Evolutionary conservation across 192 early-diverging fungal species (phyloP), one percentile per base, ranked within the genome.

Genomic region (Entomortierella chlamydospora): DNA sequence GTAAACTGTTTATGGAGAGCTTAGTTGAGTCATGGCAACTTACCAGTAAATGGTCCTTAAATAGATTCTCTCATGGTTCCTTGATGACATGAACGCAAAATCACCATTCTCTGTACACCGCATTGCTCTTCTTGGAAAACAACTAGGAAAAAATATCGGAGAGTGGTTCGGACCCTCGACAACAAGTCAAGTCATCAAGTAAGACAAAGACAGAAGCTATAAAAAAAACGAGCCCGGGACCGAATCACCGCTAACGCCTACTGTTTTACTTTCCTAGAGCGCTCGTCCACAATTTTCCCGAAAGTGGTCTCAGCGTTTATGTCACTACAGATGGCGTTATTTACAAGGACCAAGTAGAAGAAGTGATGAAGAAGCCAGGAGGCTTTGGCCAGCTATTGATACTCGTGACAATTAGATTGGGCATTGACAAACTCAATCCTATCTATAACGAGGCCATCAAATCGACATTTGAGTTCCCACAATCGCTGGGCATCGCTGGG

Each of bases 81-180:
- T 96, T 53, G 97, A 99, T 70, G 87, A 91, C 42, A 86, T 91
- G 64, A 85, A 85, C 17, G 68, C 82, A 33, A 70, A 82, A 50
- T 93, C 91, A 28, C 87, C 92, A 0, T 97, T 96, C 63, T 97
- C 97, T n/a, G 94, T 99, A 20, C 98, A 99, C 55, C 84, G 90
- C 31, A 95, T 99, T 70, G 95, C 95, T 8, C 80, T 92, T 23
- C 81, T 92, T 8, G 98, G 97, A 15, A 87, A 87, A 57, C 91
- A 94, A 76, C 87, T 90, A 51, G 96, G 92, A 39, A 97, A 96
- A 70, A 88, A 92, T 34, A 93, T 99, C 73, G 98, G 98, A 28
- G 90, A 97, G 82, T 99, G 98, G 97, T 99, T 98, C 88, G 98
- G 97, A 0, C 98, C 98, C 2, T 90, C 88, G 30, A 97, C 92